Base-by-base conservation (phyloP, 768 basidiomycete genomes). In the Tylopilus vinaceipallidus region DNA sequence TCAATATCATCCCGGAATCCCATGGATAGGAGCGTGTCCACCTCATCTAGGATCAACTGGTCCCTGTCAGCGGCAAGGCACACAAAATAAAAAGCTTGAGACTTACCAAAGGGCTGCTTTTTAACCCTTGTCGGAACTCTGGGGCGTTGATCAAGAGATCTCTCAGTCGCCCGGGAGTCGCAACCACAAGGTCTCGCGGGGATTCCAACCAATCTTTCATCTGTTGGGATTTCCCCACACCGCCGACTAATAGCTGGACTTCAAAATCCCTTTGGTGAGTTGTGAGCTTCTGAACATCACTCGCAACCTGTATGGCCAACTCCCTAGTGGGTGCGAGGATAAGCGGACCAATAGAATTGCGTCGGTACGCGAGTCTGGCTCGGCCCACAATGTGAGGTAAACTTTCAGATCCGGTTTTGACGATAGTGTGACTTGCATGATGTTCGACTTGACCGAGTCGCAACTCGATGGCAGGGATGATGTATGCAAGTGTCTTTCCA, bases 291-390 rank as follows among this genome's bases (percentile, higher is more conserved):
- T 77, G 61, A 2, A 92, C 91, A 63, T 95, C 91, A 19, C 79
- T 81, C 20, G 92, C 92, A 53, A 95, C 95, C 66, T 94, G 91
- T 1, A 86, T 84, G 6, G 94, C 94, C 37, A 92, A 72, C 63
- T 98, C 94, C 44, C 94, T 81, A 4, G 94, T 97, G 2, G 94
- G 92, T 20, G 84, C 90, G 65, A 98, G 83, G 57, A 98, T 76
- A 19, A 98, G 76, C 0, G 84, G 74, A 2, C 94, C 92, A 30
- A 81, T 82, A 34, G 77, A 70, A 6, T 71, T 59, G 9, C 70
- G 69, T 0, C 80, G 73, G 62, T 75, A 81, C 1, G 53, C 56
- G 4, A 58, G 55, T 48, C 57, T 63, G 12, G 75, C 75, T 22
- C 59, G 60, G 30, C 47, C 48, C 43, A 65, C 64, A 1, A 75